These are phyloP conservation scores for Hypoxylon subgilvum DNA, from an alignment of 495 filamentous ascomycete genomes.

Conservation along the genomic window DNA sequence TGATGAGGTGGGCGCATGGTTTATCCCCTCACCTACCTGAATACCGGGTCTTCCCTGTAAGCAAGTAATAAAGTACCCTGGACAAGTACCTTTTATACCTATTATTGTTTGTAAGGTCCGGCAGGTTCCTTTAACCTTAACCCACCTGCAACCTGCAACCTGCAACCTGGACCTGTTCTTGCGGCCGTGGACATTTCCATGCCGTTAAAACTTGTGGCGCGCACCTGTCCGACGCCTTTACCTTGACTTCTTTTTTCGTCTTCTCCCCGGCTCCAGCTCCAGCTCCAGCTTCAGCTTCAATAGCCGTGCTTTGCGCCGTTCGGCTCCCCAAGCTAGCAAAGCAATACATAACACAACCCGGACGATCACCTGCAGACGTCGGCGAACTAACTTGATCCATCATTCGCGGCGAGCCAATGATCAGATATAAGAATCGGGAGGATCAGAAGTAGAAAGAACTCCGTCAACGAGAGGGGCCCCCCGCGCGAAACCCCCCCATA, in stretches of 20 bases:
- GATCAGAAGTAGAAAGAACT: constrained; percentile 20
- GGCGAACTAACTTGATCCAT: background rate
- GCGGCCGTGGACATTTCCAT: constrained; percentile 21
- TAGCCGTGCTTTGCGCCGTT: background rate
- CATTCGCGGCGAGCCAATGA: constrained; percentile 22
- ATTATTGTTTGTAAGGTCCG: background rate
- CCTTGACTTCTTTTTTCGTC: constrained; percentile 11
- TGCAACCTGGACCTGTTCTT: constrained; percentile 29
- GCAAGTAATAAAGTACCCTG: constrained; percentile 24
- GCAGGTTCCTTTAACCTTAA: constrained; percentile 33
- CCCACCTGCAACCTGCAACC: too few relatives aligned
- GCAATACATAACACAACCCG: background rate
- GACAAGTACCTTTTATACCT: background rate
- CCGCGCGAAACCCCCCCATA: constrained; percentile 30
- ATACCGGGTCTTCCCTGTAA: constrained; percentile 30
- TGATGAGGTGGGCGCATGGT: constrained; percentile 30
- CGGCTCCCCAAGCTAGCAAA: background rate
- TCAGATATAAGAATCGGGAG: constrained; percentile 25
- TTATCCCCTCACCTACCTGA: constrained; percentile 38
- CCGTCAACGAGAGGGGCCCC: constrained; percentile 23
- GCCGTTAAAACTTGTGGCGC: constrained; percentile 15
- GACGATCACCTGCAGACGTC: constrained; percentile 12
- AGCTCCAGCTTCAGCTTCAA: too few relatives aligned
- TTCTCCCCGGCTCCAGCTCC: too few relatives aligned
- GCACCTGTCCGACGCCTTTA: constrained; percentile 1